Base-by-base conservation (phyloP, 306 rosid species). In the Castanospermum australe region DNA sequence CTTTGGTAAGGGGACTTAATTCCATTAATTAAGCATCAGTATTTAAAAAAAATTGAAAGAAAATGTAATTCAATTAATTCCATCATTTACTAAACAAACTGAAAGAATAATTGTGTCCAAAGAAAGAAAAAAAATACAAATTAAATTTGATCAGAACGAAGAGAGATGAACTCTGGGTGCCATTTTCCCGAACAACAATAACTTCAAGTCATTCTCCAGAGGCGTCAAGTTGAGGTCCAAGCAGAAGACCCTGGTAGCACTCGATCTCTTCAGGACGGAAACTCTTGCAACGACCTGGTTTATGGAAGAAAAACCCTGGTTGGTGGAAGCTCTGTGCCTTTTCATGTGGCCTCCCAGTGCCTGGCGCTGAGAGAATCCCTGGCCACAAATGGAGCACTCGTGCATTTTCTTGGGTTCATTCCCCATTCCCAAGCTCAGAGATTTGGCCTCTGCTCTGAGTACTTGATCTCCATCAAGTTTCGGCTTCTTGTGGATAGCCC, bases 291-390 rank as follows among this genome's bases (percentile, higher is more conserved):
- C 47, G 2, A 84, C 56, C 9, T 30, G 28, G 12, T 48, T 32
- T 9, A 39, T 13, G 1, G 83, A 48, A 15, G 83, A 47, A 39
- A 82, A 76, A 50, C 54, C 74, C 30, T 66, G 57, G 7, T 55
- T 71, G 20, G 32, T 48, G 13, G 18, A 8, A 18, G 72, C 52
- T 52, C 81, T 88, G 25, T 92, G 97, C 77, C 62, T 77, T 55
- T 89, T 80, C 97, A 90, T 90, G 68, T 92, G 95, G 4, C 97
- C 97, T 0, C 95, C 97, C 38, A 84, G 66, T 13, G 94, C 94
- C 62, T 90, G 94, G 5, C 94, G 92, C 84, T 80, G 48, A 1
- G 83, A 18, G 64, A 90, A 90, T 59, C 76, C 80, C 10, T 59
- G 30, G 1, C 94, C 92, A 45, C 94, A 90, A 5, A 83, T 75